Evolutionary conservation across 2,329 filamentous ascomycete species (phyloP).

Genomic region (Amauroascus niger): DNA sequence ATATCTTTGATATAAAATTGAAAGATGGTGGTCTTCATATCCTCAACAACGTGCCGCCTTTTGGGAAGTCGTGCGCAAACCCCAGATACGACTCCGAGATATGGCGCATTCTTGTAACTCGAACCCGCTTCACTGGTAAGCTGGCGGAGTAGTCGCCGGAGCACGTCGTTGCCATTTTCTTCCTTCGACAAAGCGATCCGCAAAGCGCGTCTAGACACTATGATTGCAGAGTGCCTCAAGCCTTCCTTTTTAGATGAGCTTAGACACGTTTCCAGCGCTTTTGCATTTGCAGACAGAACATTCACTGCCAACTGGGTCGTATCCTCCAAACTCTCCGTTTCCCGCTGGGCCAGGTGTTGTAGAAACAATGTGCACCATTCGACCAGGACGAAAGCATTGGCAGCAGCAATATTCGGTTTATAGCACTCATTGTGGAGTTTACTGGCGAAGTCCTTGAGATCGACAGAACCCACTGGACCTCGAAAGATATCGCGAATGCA

Average conservation of each 20-base stretch:
- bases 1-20: slow-evolving; percentile 79
- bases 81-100: slow-evolving; percentile 78
- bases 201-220: slow-evolving; percentile 69
- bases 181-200: slow-evolving; percentile 59
- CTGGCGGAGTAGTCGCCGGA: slow-evolving; percentile 53
- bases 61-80: slow-evolving; percentile 64
- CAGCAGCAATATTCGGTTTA: slow-evolving; percentile 66
- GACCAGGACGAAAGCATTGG: slow-evolving; percentile 75
- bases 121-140: slow-evolving; percentile 60
- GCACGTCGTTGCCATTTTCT: slow-evolving; percentile 49
- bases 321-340: slow-evolving; percentile 48
- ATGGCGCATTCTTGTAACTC: slow-evolving; percentile 59
- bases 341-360: slow-evolving; percentile 51
- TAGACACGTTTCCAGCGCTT: slow-evolving; percentile 67
- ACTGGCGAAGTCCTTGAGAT: slow-evolving; percentile 51
- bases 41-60: slow-evolving; percentile 53
- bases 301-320: slow-evolving; percentile 50
- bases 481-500: slow-evolving; percentile 63
- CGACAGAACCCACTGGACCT: slow-evolving; percentile 43
- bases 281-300: slow-evolving; percentile 59
- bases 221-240: slow-evolving; percentile 62
- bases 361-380: slow-evolving; percentile 82
- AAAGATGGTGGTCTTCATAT: slow-evolving; percentile 62
- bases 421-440: slow-evolving; percentile 61
- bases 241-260: slow-evolving; percentile 53